Conservation (phyloP, 441 rosid species). For the Aquilaria agallochum region DNA sequence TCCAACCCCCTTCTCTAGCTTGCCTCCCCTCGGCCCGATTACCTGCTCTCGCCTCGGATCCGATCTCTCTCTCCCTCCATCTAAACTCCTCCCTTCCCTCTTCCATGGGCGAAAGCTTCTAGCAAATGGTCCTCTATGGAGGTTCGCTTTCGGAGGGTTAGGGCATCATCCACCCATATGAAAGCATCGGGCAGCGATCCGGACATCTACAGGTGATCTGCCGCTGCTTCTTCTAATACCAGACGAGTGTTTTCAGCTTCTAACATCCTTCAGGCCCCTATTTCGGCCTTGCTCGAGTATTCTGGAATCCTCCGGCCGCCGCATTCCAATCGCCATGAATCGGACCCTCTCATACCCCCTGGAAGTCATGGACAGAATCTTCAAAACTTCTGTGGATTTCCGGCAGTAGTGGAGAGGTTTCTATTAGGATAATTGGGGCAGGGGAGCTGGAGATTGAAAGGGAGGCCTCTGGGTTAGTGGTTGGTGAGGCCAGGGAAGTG, state of each 20-base stretch:
- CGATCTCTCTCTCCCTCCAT: too few relatives aligned
- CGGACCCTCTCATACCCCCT: constrained; percentile 38
- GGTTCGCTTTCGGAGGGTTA: constrained; percentile 60
- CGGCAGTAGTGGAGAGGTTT: constrained; percentile 65
- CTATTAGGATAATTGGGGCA: constrained; percentile 89
- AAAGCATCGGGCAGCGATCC: constrained; percentile 59
- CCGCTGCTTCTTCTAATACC: constrained; percentile 32
- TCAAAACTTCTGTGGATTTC: constrained; percentile 37
- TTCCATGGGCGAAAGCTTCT: neutral
- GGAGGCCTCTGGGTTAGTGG: constrained; percentile 49
- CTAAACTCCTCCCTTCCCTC: neutral
- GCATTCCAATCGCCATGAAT: constrained; percentile 43
- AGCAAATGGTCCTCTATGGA: constrained; percentile 35
- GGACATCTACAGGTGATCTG: constrained; percentile 56
- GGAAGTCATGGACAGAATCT: constrained; percentile 20
- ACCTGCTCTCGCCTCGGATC: too few relatives aligned
- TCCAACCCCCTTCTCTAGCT: too few relatives aligned
- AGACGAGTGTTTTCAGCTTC: constrained; percentile 79
- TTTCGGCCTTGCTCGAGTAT: constrained; percentile 83
- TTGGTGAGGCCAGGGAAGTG: constrained; percentile 37
- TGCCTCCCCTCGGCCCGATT: too few relatives aligned
- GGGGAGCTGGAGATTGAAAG: constrained; percentile 61
- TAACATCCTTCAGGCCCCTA: constrained; percentile 81
- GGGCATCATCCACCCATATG: constrained; percentile 48
- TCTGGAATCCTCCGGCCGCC: constrained; percentile 78